A percentile compares a stretch with the other conserved stretches of the same genome.
Evolutionary conservation across 176 grass and related monocot genomes (phyloP).

Genomic region (Themeda triandra): DNA sequence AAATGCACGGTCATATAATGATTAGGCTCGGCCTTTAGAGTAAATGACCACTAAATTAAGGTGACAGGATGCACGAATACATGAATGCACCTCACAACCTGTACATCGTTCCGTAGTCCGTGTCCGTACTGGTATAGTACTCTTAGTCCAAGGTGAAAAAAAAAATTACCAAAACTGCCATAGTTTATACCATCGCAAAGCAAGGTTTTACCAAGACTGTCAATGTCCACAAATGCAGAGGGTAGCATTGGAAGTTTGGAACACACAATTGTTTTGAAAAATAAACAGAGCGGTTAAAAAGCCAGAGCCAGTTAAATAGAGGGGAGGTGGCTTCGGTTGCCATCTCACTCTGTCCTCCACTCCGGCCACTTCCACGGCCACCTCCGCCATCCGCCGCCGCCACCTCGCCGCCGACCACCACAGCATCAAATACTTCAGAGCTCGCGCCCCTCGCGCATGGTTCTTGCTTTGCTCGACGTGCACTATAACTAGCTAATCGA

Average conservation of each 20-base stretch:
- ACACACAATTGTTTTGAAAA: background rate
- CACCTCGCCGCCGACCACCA: slow-evolving; percentile 9
- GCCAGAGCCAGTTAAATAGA: slow-evolving; percentile 30
- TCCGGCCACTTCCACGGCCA: slow-evolving; percentile 18
- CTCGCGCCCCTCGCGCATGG: background rate
- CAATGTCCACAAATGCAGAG: background rate
- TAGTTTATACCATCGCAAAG: background rate
- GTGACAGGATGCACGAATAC: background rate
- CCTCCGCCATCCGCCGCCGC: slow-evolving; percentile 26
- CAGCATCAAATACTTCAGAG: background rate
- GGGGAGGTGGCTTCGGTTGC: slow-evolving; percentile 12
- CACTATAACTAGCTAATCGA: background rate
- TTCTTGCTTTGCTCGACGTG: slow-evolving; percentile 21
- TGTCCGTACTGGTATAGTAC: no score
- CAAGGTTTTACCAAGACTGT: background rate
- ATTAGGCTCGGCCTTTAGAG: background rate
- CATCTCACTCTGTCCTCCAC: slow-evolving; percentile 6
- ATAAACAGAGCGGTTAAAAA: background rate
- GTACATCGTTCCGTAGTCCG: background rate
- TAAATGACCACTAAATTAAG: slow-evolving; percentile 7
- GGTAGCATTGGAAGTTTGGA: background rate
- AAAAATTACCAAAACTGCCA: background rate
- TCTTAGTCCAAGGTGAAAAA: background rate
- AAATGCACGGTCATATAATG: background rate
- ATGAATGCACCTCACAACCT: slow-evolving; percentile 10